A percentile compares a stretch with the other conserved stretches of the same genome.
phyloP scores from a whole-genome alignment of 305 asterid species.

The Fraxinus dipetala region DNA sequence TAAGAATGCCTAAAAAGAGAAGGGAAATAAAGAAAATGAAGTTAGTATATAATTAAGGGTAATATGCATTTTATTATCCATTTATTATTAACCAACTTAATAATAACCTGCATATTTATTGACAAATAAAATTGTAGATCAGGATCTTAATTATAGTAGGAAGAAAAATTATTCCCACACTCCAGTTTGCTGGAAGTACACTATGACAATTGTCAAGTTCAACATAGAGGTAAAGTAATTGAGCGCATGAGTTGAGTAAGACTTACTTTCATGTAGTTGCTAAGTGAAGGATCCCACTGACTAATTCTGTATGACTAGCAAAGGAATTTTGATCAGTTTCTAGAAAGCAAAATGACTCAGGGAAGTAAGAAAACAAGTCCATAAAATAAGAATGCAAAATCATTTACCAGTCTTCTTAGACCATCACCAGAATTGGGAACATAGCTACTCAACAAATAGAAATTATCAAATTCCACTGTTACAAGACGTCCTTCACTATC shows the following conservation, averaged over 20 bases:
- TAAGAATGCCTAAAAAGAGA: not conserved
- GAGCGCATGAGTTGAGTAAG: not conserved
- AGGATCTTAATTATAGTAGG: not conserved
- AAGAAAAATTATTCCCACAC: not conserved
- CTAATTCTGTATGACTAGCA: conserved; percentile 68
- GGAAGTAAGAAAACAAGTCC: not conserved
- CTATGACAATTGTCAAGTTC: not conserved
- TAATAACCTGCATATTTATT: not conserved
- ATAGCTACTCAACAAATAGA: conserved; percentile 65
- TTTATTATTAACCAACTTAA: not conserved
- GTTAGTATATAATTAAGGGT: not conserved
- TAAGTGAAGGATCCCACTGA: conserved; percentile 87
- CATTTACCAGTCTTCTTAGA: conserved; percentile 72
- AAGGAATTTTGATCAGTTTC: conserved; percentile 21
- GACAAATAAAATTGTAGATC: not conserved
- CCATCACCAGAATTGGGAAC: conserved; percentile 98
- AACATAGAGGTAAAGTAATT: not conserved
- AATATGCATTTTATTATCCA: not conserved
- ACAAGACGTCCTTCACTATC: conserved; percentile 94
- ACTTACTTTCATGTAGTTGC: conserved; percentile 83
- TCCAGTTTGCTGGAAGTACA: not conserved
- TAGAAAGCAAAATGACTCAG: not conserved
- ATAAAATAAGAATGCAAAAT: conserved; percentile 11
- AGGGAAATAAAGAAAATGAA: not conserved
- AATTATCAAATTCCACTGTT: conserved; percentile 71